Percentiles rank a stretch among this genome's conserved stretches.
These are phyloP conservation scores for Phellopilus nigrolimitatus DNA, from an alignment of 1,284 basidiomycete species.

Conservation along the genomic window DNA sequence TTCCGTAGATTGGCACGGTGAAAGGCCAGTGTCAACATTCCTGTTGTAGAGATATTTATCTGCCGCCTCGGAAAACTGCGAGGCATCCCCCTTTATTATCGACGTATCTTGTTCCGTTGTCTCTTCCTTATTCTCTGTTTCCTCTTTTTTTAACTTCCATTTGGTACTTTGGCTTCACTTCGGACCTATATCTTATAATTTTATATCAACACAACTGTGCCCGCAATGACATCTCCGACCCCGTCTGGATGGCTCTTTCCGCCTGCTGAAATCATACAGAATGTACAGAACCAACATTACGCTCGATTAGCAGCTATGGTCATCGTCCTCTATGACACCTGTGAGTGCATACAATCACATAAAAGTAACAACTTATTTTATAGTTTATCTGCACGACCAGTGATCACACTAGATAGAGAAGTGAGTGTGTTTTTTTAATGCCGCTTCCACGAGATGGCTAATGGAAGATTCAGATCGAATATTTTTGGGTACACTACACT, in stretches of 20 bases:
- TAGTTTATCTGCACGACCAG: neutral
- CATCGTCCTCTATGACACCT: constrained; percentile 2
- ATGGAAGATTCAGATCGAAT: neutral
- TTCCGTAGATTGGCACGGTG: too few species aligned
- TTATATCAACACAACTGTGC: too few species aligned
- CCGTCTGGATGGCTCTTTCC: neutral
- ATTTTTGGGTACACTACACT: constrained; percentile 6
- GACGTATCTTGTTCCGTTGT: too few species aligned
- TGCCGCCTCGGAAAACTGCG: too few species aligned
- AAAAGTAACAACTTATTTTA: too few species aligned
- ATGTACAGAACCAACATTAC: constrained; percentile 7
- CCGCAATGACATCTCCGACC: neutral
- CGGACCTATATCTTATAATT: too few species aligned
- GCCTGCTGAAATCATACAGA: neutral
- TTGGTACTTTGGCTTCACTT: too few species aligned
- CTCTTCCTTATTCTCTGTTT: too few species aligned
- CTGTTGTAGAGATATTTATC: too few species aligned
- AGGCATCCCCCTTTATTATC: too few species aligned
- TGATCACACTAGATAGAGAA: constrained; percentile 6
- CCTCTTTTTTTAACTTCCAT: too few species aligned
- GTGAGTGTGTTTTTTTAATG: neutral
- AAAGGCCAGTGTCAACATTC: too few species aligned
- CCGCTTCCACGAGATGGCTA: neutral
- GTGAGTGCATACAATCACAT: neutral
- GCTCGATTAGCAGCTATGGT: constrained; percentile 3